Base-by-base conservation (phyloP, 2,329 filamentous ascomycete genomes). In the Penicillium digitatum region DNA sequence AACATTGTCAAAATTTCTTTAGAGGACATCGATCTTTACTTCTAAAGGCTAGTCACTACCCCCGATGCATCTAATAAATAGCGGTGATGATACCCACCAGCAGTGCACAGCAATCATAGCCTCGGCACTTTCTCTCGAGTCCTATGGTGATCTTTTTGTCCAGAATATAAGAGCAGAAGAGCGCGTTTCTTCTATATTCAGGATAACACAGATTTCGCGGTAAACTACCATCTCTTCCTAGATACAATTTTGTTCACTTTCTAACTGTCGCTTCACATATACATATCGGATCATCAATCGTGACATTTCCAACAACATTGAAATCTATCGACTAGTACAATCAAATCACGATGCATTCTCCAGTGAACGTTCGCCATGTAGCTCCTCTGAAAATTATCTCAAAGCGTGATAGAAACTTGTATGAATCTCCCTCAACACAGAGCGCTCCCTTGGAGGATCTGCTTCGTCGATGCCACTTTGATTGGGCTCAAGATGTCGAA, bases 401-500 rank as follows among this genome's bases (percentile, higher is more conserved):
- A 20, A 18, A 29, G 1, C 0, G 2, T 32, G 27, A 32, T 6
- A n/a, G 12, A 14, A 7, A 3, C 46, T 29, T 32, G 37, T 31
- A 22, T 18, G n/a, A 18, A 9, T 9, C 3, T 10, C 2, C 3
- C 43, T 24, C n/a, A 18, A 47, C 5, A 3, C 40, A 51, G 34
- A 8, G 9, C 10, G 12, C 29, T 5, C 9, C n/a, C 0, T 24
- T 11, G 7, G 16, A 56, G 0, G 34, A 51, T 3, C 34, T 49
- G 1, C 50, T 61, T 10, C 29, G 18, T 0, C 56, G 20, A 1
- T 37, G 26, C 3, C 10, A 47, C 12, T 57, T 61, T 18, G 43
- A 59, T 12, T 57, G 58, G 56, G 54, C 53, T 0, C 55, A 59
- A 2, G 57, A 59, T 20, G 48, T 52, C 2, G 50, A 54, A 18